Evolutionary conservation across 2,329 filamentous ascomycete genomes (phyloP).

Genomic region (Colletotrichum sp.): DNA sequence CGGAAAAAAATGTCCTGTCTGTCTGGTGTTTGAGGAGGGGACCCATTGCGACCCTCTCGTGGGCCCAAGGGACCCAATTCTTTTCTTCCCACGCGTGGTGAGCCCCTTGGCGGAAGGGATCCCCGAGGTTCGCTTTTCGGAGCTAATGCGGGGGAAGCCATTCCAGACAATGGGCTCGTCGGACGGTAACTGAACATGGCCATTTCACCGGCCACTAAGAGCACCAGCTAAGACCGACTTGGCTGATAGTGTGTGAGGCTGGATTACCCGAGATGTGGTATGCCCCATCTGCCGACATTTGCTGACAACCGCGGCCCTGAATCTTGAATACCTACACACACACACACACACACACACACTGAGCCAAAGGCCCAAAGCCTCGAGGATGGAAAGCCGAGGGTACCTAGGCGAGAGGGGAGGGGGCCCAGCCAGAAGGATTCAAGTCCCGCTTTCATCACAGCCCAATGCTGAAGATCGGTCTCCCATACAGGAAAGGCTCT

Average conservation of each 20-base stretch:
- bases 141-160: slow-evolving; percentile 6
- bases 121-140: background rate
- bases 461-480: background rate
- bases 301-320: background rate
- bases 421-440: background rate
- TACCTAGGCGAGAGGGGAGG: background rate
- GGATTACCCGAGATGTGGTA: slow-evolving; percentile 6
- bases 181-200: background rate
- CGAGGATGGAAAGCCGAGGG: background rate
- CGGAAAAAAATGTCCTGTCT: background rate
- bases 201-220: slow-evolving; percentile 5
- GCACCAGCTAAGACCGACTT: background rate
- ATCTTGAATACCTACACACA: background rate
- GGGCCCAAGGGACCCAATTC: background rate
- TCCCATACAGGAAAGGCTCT: background rate
- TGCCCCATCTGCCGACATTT: slow-evolving; percentile 13
- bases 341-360: background rate
- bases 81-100: background rate
- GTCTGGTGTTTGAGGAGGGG: background rate
- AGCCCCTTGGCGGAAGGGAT: background rate
- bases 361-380: background rate
- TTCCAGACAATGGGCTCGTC: background rate
- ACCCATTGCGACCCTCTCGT: background rate
- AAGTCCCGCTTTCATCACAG: background rate
- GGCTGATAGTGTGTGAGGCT: background rate